Evolutionary conservation across 768 basidiomycete species (phyloP).

Genomic region (Cystofilobasidium capitatum): DNA sequence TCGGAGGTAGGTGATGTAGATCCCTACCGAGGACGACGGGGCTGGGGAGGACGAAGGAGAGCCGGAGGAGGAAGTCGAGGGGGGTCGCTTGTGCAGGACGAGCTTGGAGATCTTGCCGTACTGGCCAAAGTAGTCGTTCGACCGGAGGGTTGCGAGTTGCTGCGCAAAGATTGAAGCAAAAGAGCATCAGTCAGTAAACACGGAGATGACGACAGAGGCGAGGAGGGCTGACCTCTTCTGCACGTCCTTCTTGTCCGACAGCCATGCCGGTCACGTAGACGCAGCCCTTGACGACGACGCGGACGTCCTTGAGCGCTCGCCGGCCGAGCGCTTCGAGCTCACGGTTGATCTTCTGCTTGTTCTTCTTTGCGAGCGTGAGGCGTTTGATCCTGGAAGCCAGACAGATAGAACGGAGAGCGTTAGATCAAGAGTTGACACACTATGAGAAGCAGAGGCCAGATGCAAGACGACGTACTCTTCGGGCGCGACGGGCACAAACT

Average conservation of each 20-base stretch:
- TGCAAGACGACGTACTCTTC: conserved; percentile 66
- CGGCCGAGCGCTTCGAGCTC: conserved; percentile 79
- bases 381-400: conserved; percentile 66
- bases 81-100: conserved; percentile 76
- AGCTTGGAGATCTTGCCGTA: conserved; percentile 98
- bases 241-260: conserved; percentile 58
- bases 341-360: conserved; percentile 86
- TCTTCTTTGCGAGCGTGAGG: conserved; percentile 87
- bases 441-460: conserved; percentile 14
- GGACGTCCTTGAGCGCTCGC: conserved; percentile 78
- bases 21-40: conserved; percentile 51
- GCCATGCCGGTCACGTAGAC: conserved; percentile 96
- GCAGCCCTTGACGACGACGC: conserved; percentile 92
- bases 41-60: conserved; percentile 46
- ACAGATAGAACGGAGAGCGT: not conserved
- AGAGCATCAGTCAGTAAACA: not conserved
- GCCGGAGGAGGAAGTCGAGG: conserved; percentile 49
- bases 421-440: not conserved
- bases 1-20: conserved; percentile 91
- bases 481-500: conserved; percentile 87
- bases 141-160: conserved; percentile 69
- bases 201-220: not conserved
- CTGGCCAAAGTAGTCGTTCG: conserved; percentile 93
- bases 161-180: conserved; percentile 15
- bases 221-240: conserved; percentile 69